Evolutionary conservation across 768 basidiomycete genomes (phyloP), one percentile per base, ranked within the genome.

Genomic region (Ramaria rubella): DNA sequence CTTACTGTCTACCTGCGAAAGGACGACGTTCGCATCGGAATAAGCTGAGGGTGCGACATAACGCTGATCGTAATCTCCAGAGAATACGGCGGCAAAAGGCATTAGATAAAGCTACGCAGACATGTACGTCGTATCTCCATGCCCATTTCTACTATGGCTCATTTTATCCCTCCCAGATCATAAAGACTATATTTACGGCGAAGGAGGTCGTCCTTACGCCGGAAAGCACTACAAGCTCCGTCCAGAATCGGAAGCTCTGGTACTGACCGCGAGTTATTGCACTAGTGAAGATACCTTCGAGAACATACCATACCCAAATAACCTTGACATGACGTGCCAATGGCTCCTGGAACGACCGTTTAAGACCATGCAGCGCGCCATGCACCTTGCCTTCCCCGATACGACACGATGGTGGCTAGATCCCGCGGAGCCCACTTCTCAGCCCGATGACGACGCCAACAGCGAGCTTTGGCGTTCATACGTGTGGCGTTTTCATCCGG

Each of bases 311-410:
- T 42, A 54, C 40, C 38, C 52, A 4, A 2, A 2, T 26, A 54
- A 26, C 24, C 8, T 54, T 42, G 43, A 26, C 15, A 38, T 26
- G 9, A 45, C 43, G 8, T 40, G 36, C 29, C n/a, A 24, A 21
- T 83, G 82, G 81, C 61, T 82, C 15, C 72, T 74, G 26, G 72
- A 73, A 55, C 72, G 80, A 46, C 80, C 81, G 4, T 64, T 85
- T 23, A 73, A 75, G 62, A 83, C 78, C 8, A 71, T 73, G 14
- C 77, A 79, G 62, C 70, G 72, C 27, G 58, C 74, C 24, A 59
- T 77, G 55, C 70, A 69, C 46, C 57, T 73, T 24, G 51, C 68
- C 23, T 70, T 67, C 43, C 64, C 64, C 8, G 62, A 67, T 36
- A 64, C 68, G 2, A 52, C 40, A 11, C 53, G 65, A 5, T 77